These are phyloP conservation scores for Casuarina glauca DNA, from an alignment of 306 rosid genomes.

Conservation along the genomic window DNA sequence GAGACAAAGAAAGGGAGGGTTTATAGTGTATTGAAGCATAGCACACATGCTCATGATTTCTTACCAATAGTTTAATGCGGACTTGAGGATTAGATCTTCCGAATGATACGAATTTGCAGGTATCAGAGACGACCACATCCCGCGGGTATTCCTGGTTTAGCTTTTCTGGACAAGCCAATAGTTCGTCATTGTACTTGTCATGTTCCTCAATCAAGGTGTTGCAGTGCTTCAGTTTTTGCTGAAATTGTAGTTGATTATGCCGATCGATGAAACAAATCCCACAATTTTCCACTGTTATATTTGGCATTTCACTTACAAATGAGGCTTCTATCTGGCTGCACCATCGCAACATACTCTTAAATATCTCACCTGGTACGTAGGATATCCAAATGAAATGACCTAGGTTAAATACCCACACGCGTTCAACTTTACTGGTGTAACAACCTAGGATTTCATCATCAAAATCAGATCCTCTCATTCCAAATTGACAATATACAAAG, in stretches of 20 bases:
- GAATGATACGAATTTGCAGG: no score
- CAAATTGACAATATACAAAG: no score
- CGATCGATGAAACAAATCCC: neutral
- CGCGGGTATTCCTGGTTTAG: neutral
- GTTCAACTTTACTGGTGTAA: neutral
- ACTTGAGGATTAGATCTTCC: no score
- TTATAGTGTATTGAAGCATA: no score
- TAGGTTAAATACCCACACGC: neutral
- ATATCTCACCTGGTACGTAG: neutral
- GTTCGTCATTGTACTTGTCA: neutral
- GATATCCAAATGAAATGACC: neutral
- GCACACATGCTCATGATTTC: no score
- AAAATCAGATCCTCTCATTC: neutral
- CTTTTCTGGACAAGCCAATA: neutral
- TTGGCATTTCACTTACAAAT: neutral
- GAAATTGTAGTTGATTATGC: neutral
- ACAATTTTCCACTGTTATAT: neutral
- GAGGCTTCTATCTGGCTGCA: neutral
- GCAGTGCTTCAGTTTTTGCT: neutral
- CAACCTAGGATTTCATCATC: neutral
- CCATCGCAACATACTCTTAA: neutral
- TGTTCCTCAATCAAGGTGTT: neutral
- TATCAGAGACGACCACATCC: neutral
- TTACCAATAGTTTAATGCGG: no score
- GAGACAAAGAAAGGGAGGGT: no score